Evolutionary conservation across 73 alveolate genomes (phyloP).

Genomic region (Symbiodinium natans): DNA sequence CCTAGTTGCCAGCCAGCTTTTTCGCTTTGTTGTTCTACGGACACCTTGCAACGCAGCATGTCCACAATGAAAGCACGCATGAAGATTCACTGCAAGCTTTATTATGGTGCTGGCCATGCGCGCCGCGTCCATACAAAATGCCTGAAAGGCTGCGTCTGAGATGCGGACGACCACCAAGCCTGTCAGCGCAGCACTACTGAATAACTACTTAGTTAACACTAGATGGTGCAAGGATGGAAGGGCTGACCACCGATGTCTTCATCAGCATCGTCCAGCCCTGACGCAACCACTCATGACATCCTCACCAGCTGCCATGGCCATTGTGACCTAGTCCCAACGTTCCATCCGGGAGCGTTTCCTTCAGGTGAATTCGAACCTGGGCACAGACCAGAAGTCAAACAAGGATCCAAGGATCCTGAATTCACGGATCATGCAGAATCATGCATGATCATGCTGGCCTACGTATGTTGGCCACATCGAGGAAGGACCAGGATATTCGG

Average conservation of each 20-base stretch:
- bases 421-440: too few relatives aligned
- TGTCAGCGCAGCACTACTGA: not conserved
- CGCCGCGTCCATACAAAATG: too few relatives aligned
- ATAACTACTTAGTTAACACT: too few relatives aligned
- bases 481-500: not conserved
- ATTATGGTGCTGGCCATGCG: too few relatives aligned
- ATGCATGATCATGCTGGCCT: too few relatives aligned
- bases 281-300: not conserved
- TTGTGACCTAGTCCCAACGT: constrained; percentile 52
- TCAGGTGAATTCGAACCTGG: constrained; percentile 20
- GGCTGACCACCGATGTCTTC: constrained; percentile 37
- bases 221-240: too few relatives aligned
- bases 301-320: not conserved
- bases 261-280: constrained; percentile 78
- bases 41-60: not conserved
- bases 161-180: not conserved
- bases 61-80: not conserved
- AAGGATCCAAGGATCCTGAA: too few relatives aligned
- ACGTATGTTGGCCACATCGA: not conserved
- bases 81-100: too few relatives aligned
- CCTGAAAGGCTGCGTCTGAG: not conserved
- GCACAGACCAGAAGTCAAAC: too few relatives aligned
- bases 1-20: constrained; percentile 64
- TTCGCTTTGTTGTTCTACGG: constrained; percentile 41
- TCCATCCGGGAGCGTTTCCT: constrained; percentile 60